Percentiles rank a stretch among this genome's conserved stretches.
phyloP scores from a whole-genome alignment of 805 yeast species.

The Tanozyma kutaoensis region DNA sequence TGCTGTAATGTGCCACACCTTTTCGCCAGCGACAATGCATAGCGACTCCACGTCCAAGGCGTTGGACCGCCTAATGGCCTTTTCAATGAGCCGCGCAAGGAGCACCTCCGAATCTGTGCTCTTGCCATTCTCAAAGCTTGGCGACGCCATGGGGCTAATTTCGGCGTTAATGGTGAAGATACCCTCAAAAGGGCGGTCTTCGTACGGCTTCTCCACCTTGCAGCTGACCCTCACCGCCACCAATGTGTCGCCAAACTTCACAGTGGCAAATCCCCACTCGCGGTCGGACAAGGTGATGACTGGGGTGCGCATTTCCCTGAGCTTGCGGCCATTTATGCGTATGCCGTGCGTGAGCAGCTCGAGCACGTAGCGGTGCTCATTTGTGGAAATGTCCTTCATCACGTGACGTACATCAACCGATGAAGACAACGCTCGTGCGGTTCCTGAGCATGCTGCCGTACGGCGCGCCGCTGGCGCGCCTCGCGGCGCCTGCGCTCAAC shows the following conservation, averaged over 20 bases:
- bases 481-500: conserved; percentile 14
- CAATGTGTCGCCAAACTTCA: conserved; percentile 60
- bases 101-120: conserved; percentile 72
- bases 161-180: conserved; percentile 74
- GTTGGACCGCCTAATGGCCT: conserved; percentile 80
- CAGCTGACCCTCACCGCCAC: conserved; percentile 65
- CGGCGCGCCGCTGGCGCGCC: no score
- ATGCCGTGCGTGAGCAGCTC: conserved; percentile 49
- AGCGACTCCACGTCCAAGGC: conserved; percentile 85
- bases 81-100: conserved; percentile 75
- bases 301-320: conserved; percentile 53
- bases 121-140: conserved; percentile 63
- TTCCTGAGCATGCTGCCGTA: no score
- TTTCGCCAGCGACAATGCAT: conserved; percentile 82
- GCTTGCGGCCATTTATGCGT: conserved; percentile 57
- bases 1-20: conserved; percentile 85
- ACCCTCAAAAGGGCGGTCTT: conserved; percentile 92
- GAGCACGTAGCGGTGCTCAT: conserved; percentile 49
- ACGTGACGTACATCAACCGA: no score
- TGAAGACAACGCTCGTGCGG: no score
- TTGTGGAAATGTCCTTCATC: conserved; percentile 48
- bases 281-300: conserved; percentile 42
- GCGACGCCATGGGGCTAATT: conserved; percentile 80
- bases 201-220: conserved; percentile 65
- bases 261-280: conserved; percentile 73